Evolutionary conservation across 2,329 filamentous ascomycete genomes (phyloP).

Genomic region (Cladosporium velox): DNA sequence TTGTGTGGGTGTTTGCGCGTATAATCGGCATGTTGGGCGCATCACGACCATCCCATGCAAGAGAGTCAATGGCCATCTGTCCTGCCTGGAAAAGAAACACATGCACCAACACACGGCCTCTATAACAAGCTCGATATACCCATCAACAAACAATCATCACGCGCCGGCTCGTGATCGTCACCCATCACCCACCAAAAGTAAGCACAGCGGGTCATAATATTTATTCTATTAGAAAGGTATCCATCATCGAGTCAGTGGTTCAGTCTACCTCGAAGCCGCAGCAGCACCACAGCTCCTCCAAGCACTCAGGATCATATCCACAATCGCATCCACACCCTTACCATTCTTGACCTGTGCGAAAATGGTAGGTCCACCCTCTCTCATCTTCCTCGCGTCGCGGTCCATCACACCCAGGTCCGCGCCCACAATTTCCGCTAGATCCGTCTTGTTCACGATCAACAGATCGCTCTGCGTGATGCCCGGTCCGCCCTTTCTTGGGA

Average conservation of each 20-base stretch:
- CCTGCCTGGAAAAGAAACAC: background rate
- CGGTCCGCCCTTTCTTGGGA: conserved; percentile 91
- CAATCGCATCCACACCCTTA: conserved; percentile 80
- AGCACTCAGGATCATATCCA: conserved; percentile 83
- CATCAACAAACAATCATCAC: background rate
- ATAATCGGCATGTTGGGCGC: too few relatives aligned
- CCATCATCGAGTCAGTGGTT: background rate
- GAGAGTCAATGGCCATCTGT: too few relatives aligned
- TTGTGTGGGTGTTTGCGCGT: background rate
- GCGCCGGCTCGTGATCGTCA: conserved; percentile 11
- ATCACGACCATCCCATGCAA: too few relatives aligned
- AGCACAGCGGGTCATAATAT: background rate
- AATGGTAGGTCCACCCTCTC: conserved; percentile 91
- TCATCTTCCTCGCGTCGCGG: conserved; percentile 86
- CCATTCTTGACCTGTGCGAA: conserved; percentile 97
- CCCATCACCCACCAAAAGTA: background rate
- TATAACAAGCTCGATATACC: background rate
- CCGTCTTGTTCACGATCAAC: conserved; percentile 95
- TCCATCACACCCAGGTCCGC: conserved; percentile 95
- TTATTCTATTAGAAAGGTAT: background rate
- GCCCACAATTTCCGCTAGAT: conserved; percentile 85
- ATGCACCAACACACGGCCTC: background rate
- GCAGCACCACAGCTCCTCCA: conserved; percentile 86
- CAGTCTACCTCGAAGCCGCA: conserved; percentile 22
- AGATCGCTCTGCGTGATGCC: conserved; percentile 96